A percentile compares a stretch with the other conserved stretches of the same genome.
Evolutionary conservation across 805 yeast genomes (phyloP).

Genomic region (Metschnikowia arizonensis): DNA sequence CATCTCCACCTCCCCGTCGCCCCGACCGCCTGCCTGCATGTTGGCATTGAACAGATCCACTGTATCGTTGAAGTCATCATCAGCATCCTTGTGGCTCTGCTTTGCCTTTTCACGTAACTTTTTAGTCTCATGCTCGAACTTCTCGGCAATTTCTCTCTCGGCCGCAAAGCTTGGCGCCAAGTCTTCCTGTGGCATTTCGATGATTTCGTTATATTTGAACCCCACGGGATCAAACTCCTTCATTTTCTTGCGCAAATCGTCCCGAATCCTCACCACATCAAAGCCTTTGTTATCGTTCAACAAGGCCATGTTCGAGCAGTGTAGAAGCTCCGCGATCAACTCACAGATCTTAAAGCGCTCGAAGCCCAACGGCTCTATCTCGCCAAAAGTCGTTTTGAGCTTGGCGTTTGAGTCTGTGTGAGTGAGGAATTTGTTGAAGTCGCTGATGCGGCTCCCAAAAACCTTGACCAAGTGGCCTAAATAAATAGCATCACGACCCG

Average conservation of each 20-base stretch:
- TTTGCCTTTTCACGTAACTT: slow-evolving; percentile 9
- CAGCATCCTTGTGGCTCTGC: slow-evolving; percentile 8
- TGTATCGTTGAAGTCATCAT: slow-evolving; percentile 27
- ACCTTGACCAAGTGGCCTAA: slow-evolving; percentile 41
- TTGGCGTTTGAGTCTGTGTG: slow-evolving; percentile 19
- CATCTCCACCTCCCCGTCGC: slow-evolving; percentile 20
- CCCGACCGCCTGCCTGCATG: slow-evolving; percentile 23
- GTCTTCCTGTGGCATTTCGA: slow-evolving; percentile 29
- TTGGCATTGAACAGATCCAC: slow-evolving; percentile 35
- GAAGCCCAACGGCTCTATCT: slow-evolving; percentile 40
- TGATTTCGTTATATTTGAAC: slow-evolving; percentile 43
- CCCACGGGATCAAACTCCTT: slow-evolving; percentile 42
- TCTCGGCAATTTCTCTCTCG: slow-evolving; percentile 17
- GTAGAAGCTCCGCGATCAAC: slow-evolving; percentile 43
- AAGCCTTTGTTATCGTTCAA: slow-evolving; percentile 43
- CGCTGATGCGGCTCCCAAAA: slow-evolving; percentile 35
- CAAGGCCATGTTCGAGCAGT: slow-evolving; percentile 46
- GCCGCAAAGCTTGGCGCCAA: slow-evolving; percentile 17
- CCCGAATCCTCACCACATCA: slow-evolving; percentile 38
- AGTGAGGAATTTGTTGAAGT: slow-evolving; percentile 35
- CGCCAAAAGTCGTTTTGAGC: slow-evolving; percentile 26
- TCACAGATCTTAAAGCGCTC: slow-evolving; percentile 46
- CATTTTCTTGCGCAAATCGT: slow-evolving; percentile 36
- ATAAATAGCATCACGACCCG: slow-evolving; percentile 46
- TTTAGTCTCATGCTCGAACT: slow-evolving; percentile 16